Base-by-base conservation (phyloP, 208 protist genomes). In the Leptomonas pyrrhocoris region DNA sequence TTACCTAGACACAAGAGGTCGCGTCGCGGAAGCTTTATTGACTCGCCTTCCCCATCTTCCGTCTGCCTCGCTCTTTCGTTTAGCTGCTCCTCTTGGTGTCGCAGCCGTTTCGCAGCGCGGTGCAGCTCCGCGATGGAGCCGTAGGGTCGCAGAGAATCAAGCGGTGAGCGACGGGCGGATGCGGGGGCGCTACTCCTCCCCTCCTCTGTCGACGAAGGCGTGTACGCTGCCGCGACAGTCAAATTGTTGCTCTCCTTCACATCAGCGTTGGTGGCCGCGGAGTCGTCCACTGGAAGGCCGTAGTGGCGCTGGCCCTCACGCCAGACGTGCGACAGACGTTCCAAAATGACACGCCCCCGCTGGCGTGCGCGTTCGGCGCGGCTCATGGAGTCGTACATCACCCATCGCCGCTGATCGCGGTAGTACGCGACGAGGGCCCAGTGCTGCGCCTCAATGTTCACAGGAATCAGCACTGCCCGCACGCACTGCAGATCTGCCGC, bases 381-480 rank as follows among this genome's bases (percentile, higher is more conserved):
- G 65, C 76, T 64, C 73, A 92, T 59, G 62, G 86, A 93, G 76
- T 95, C 89, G 64, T 95, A 92, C 64, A 88, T 81, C 38, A 75
- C 58, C 81, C 81, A 92, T 6, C 69, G 51, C 15, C 54, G 43
- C 2, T 70, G 55, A 2, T 63, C 76, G 54, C 86, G 84, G 63
- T 86, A 62, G 23, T 82, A 71, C 15, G 92, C 89, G 3, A 74
- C 89, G n/a, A 95, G 69, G 6, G 85, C 81, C 87, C 89, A 95
- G 78, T 95, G 89, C 53, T 85, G 76, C 25, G 73, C 79, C 9
- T 73, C 81, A 13, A 93, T 67, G 71, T 95, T 95, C 1, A 95
- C 74, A 12, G 89, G 89, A 18, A 95, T 73, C 21, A 95, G 76
- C 36, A 95, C 72, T 49, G 77, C 79, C 19, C 86, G 86, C 46